Conservation (phyloP, 2,329 filamentous ascomycete species). For the Fusarium pseudoanthophilum region DNA sequence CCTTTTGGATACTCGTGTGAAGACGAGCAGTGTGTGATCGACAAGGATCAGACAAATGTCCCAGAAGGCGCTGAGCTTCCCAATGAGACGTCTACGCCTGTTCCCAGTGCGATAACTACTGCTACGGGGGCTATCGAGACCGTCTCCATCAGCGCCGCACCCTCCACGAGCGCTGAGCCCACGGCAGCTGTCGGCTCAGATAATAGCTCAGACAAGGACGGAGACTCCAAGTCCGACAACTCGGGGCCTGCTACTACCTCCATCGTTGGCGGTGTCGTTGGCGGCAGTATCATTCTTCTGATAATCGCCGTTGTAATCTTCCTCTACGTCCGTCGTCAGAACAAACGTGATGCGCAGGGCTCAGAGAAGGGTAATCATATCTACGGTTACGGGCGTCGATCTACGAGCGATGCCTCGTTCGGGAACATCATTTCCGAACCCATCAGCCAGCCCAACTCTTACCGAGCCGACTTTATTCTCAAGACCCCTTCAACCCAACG, state of each 20-base stretch:
- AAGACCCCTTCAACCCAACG: constrained; percentile 44
- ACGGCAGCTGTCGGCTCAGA: constrained; percentile 24
- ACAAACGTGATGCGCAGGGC: constrained; percentile 25
- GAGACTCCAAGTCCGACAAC: constrained; percentile 20
- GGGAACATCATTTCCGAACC: constrained; percentile 67
- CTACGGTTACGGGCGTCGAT: constrained; percentile 24
- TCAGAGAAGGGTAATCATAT: constrained; percentile 38
- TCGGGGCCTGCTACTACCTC: constrained; percentile 50
- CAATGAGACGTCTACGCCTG: constrained; percentile 36
- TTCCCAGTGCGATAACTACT: constrained; percentile 32
- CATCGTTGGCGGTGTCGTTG: constrained; percentile 60
- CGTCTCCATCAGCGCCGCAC: constrained; percentile 37
- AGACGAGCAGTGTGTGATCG: constrained; percentile 61
- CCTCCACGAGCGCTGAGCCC: constrained; percentile 29
- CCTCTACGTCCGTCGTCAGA: constrained; percentile 53
- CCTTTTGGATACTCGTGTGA: constrained; percentile 77
- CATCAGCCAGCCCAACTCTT: constrained; percentile 56
- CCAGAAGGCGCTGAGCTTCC: constrained; percentile 48
- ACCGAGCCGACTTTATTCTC: constrained; percentile 66
- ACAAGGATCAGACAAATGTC: constrained; percentile 60
- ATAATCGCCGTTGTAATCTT: constrained; percentile 53
- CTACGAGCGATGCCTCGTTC: constrained; percentile 42
- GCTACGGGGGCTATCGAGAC: constrained; percentile 38
- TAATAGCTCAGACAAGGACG: constrained; percentile 11
- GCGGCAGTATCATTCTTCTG: constrained; percentile 57